These are phyloP conservation scores for Beauveria asiatica DNA, from an alignment of 2,329 filamentous ascomycete species.

Conservation along the genomic window DNA sequence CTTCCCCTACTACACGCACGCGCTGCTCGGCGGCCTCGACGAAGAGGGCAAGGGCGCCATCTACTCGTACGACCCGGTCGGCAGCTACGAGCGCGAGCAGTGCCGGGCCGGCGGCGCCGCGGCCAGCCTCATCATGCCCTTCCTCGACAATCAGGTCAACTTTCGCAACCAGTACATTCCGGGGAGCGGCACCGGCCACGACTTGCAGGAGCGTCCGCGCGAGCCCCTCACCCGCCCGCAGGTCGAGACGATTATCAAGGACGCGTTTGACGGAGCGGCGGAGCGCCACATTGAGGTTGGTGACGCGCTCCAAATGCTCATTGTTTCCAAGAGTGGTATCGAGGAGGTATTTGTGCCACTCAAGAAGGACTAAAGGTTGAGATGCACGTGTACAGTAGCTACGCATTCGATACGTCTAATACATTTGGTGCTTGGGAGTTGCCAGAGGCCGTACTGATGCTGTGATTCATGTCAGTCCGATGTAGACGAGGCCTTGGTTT, in stretches of 20 bases:
- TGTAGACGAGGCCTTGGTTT: neutral
- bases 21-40: constrained; percentile 87
- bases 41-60: constrained; percentile 90
- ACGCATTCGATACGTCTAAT: constrained; percentile 2
- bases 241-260: constrained; percentile 83
- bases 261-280: constrained; percentile 95
- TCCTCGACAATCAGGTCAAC: constrained; percentile 99
- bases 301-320: constrained; percentile 90
- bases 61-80: constrained; percentile 96
- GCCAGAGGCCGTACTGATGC: neutral
- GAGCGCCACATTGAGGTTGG: constrained; percentile 99
- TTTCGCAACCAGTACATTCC: constrained; percentile 98
- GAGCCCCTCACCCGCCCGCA: constrained; percentile 62
- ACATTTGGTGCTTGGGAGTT: neutral
- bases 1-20: constrained; percentile 97
- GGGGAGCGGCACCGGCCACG: constrained; percentile 74
- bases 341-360: constrained; percentile 75
- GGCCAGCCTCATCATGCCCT: constrained; percentile 94
- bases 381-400: constrained; percentile 25
- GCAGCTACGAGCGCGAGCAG: constrained; percentile 94
- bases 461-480: no score
- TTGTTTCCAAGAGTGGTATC: constrained; percentile 81
- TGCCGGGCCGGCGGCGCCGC: constrained; percentile 90
- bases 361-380: constrained; percentile 68
- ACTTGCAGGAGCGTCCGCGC: constrained; percentile 61